Evolutionary conservation across 164 flowering plant species (phyloP), one percentile per base, ranked within the genome.

Genomic region (Litsea cubeba): DNA sequence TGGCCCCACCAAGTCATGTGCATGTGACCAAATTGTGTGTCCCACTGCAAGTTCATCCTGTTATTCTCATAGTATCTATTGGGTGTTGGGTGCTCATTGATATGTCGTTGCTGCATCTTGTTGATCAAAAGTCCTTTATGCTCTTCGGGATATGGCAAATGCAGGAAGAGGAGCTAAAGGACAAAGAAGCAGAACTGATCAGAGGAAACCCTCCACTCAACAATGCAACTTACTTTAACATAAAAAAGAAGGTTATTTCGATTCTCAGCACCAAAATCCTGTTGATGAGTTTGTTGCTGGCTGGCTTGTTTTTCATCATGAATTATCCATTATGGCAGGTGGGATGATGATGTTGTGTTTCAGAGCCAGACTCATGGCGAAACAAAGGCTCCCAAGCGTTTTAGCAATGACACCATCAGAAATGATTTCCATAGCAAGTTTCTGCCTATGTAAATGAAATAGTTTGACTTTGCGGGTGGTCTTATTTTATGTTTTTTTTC

Each of bases 321-420:
- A 35, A 35, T 35, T 6, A 35, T 35, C 8, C 40, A 35, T 35
- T 6, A 35, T 30, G 20, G 62, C 82, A 94, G 97, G 84, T 93
- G 98, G 97, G 97, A 93, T 80, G 99, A 93, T 76, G 99, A 93
- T 82, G 99, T 95, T 74, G 97, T 92, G 46, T 93, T 95, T 79
- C 93, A 93, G 88, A 93, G 93, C 82, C 99, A 95, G 81, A 88
- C 96, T 58, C 93, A 97, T 32, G 98, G 98, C 32, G 99, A 95
- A 83, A 75, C 89, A 50, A 95, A 92, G 85, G 50, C 88, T 35
- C 86, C 96, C 0, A 95, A 95, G 84, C 92, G 98, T 62, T 95
- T 93, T 81, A 93, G 91, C 80, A 93, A 93, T 54, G 99, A 95
- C 79, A 95, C 99, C 26, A 90, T 93, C 76, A 83, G 99, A 68